A percentile compares a stretch with the other conserved stretches of the same genome.
Evolutionary conservation across 1,284 basidiomycete genomes (phyloP).

Genomic region (Boletus sp.): DNA sequence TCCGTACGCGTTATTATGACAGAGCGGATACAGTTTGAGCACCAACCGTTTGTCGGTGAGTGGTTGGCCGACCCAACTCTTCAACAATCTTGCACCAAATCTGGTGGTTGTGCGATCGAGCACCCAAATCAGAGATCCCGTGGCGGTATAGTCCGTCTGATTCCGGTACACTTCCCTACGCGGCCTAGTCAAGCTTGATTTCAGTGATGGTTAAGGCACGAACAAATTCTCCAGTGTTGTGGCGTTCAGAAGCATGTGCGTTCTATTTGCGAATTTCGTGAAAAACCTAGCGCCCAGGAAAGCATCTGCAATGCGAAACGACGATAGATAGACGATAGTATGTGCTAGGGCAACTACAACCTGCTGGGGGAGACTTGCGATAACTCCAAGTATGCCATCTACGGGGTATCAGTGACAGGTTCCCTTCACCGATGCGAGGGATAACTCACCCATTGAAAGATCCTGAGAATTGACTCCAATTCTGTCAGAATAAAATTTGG

Average conservation of each 20-base stretch:
- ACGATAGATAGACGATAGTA: slow-evolving; percentile 71
- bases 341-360: slow-evolving; percentile 77
- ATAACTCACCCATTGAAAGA: slow-evolving; percentile 44
- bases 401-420: slow-evolving; percentile 2
- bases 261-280: slow-evolving; percentile 69
- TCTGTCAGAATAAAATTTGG: slow-evolving; percentile 68
- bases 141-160: slow-evolving; percentile 72
- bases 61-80: slow-evolving; percentile 85
- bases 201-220: slow-evolving; percentile 17
- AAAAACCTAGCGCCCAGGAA: slow-evolving; percentile 77
- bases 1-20: slow-evolving; percentile 3
- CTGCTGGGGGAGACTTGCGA: slow-evolving; percentile 69
- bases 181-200: slow-evolving; percentile 8
- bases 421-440: neutral
- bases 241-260: slow-evolving; percentile 86
- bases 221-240: slow-evolving; percentile 85
- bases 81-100: slow-evolving; percentile 83
- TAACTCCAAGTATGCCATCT: slow-evolving; percentile 59
- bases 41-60: slow-evolving; percentile 70
- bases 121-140: slow-evolving; percentile 82
- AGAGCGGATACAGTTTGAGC: neutral
- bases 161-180: slow-evolving; percentile 84
- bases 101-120: slow-evolving; percentile 84
- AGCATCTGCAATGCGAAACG: slow-evolving; percentile 74
- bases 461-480: slow-evolving; percentile 43